These are phyloP conservation scores for Areca catechu DNA, from an alignment of 176 grass and related monocot genomes.

Conservation along the genomic window DNA sequence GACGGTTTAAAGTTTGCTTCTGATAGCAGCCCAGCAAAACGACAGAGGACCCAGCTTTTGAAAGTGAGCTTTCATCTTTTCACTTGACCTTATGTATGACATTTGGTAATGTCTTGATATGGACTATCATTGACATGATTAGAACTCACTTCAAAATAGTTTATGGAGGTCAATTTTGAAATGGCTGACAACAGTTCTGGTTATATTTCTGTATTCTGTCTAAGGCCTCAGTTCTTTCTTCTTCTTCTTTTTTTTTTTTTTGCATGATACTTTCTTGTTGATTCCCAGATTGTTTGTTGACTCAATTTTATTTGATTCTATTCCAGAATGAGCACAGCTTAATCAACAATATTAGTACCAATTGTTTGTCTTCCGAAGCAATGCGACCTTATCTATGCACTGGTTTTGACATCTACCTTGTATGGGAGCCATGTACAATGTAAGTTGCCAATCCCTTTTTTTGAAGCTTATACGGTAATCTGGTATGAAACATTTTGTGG, in stretches of 20 bases:
- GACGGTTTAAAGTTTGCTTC: slow-evolving; percentile 17
- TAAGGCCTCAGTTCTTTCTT: too few species aligned
- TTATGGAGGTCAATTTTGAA: slow-evolving; percentile 2
- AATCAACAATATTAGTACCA: slow-evolving; percentile 10
- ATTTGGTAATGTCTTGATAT: too few species aligned
- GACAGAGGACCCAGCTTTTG: slow-evolving; percentile 42
- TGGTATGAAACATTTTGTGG: too few species aligned
- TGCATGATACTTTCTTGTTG: too few species aligned
- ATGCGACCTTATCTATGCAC: slow-evolving; percentile 82
- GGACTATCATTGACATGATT: too few species aligned
- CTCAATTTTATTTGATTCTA: not conserved
- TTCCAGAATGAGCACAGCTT: slow-evolving; percentile 24
- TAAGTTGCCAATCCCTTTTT: slow-evolving; percentile 21
- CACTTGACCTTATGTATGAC: too few species aligned
- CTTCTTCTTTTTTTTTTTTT: too few species aligned
- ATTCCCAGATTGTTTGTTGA: too few species aligned
- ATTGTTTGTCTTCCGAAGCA: slow-evolving; percentile 24
- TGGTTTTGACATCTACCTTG: slow-evolving; percentile 86
- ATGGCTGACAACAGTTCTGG: not conserved
- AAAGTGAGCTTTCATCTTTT: slow-evolving; percentile 30
- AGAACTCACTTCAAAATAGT: not conserved
- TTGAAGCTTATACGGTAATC: too few species aligned
- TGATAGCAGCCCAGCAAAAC: slow-evolving; percentile 52
- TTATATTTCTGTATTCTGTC: too few species aligned
- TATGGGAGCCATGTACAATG: slow-evolving; percentile 88